Evolutionary conservation across 345 rosid genomes (phyloP).

Genomic region (Kernera saxatilis): DNA sequence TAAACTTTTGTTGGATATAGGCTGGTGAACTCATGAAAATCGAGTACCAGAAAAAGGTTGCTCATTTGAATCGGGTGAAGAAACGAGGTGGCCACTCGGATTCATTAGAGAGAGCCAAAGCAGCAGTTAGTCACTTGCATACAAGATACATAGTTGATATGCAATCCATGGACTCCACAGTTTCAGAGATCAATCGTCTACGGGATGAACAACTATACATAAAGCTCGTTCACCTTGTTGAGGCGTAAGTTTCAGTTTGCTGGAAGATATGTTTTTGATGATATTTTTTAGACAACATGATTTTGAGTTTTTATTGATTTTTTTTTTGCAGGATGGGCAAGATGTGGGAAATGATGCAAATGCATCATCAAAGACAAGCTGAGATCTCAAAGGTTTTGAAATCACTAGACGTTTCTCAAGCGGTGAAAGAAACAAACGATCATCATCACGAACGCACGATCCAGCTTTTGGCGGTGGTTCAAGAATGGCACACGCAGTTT

Average conservation of each 20-base stretch:
- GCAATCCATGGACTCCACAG: slow-evolving; percentile 99
- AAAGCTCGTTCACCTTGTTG: slow-evolving; percentile 76
- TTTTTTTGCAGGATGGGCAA: slow-evolving; percentile 74
- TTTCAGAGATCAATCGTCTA: slow-evolving; percentile 80
- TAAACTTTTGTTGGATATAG: slow-evolving; percentile 42
- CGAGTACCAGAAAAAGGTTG: slow-evolving; percentile 84
- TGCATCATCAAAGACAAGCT: slow-evolving; percentile 57
- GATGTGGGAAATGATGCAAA: slow-evolving; percentile 83
- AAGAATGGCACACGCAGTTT: slow-evolving; percentile 77
- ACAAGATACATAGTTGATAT: slow-evolving; percentile 97
- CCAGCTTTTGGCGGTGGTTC: slow-evolving; percentile 65
- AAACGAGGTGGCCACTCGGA: slow-evolving; percentile 65
- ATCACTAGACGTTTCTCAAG: slow-evolving; percentile 42
- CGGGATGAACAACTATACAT: slow-evolving; percentile 85
- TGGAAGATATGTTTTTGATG: neutral
- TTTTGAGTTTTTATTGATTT: neutral
- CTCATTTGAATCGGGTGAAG: slow-evolving; percentile 63
- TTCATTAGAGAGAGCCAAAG: slow-evolving; percentile 80
- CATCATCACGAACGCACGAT: slow-evolving; percentile 67
- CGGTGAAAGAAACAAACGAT: slow-evolving; percentile 64
- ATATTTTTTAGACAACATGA: neutral
- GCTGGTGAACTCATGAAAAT: slow-evolving; percentile 88
- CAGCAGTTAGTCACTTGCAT: slow-evolving; percentile 85
- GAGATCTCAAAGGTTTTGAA: slow-evolving; percentile 36
- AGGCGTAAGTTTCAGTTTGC: slow-evolving; percentile 53